phyloP scores from a whole-genome alignment of 2,329 filamentous ascomycete species.

The Pseudomassariella vexata region DNA sequence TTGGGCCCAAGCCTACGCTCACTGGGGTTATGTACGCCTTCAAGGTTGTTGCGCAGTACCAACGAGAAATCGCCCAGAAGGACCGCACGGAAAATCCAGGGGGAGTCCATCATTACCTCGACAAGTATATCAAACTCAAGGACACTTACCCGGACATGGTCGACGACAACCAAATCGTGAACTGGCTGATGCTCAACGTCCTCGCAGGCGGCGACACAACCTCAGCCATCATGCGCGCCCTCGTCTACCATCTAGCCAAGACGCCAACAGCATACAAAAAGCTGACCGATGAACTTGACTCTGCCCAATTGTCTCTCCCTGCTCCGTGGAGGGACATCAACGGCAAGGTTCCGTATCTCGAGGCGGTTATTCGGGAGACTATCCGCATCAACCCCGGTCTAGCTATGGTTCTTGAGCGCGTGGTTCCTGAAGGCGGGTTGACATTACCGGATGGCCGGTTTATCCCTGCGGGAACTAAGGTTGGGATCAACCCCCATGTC shows the following conservation, averaged over 20 bases:
- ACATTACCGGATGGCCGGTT: conserved; percentile 17
- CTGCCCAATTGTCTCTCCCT: too few relatives aligned
- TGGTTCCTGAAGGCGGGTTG: conserved; percentile 30
- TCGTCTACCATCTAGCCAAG: conserved; percentile 25
- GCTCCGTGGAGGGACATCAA: too few relatives aligned
- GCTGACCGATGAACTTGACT: not conserved
- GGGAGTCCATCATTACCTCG: too few relatives aligned
- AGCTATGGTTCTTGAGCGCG: conserved; percentile 33
- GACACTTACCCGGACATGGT: conserved; percentile 19
- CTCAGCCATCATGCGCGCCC: conserved; percentile 17
- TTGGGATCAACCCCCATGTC: conserved; percentile 24
- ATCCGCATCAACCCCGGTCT: conserved; percentile 35
- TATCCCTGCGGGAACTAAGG: conserved; percentile 19
- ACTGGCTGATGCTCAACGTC: conserved; percentile 13
- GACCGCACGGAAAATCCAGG: too few relatives aligned
- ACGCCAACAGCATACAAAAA: not conserved
- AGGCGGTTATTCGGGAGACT: conserved; percentile 38
- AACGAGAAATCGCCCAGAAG: too few relatives aligned
- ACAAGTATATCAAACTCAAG: conserved; percentile 21
- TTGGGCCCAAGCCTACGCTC: too few relatives aligned
- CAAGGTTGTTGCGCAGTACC: too few relatives aligned
- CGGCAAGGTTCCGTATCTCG: conserved; percentile 26
- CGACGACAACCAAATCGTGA: conserved; percentile 20
- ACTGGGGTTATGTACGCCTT: too few relatives aligned
- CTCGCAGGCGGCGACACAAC: conserved; percentile 10